Evolutionary conservation across 2,329 filamentous ascomycete genomes (phyloP).

Genomic region (Emmonsia crescens): DNA sequence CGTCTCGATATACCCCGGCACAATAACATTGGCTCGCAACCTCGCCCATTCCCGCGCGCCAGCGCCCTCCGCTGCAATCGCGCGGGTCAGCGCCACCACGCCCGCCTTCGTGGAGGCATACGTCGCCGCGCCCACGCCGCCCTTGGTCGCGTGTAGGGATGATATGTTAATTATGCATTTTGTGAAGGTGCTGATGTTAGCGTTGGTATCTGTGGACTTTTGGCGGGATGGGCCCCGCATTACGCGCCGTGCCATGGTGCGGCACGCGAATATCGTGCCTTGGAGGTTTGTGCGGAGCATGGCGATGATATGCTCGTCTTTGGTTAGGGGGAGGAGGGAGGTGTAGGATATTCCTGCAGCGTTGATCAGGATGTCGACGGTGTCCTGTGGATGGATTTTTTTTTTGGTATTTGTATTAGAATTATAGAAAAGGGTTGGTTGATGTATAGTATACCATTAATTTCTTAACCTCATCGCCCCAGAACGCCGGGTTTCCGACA

Average conservation of each 20-base stretch:
- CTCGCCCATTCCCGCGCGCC: constrained; percentile 43
- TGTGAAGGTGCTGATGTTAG: constrained; percentile 30
- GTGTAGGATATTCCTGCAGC: constrained; percentile 64
- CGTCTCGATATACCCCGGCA: constrained; percentile 75
- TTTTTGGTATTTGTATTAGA: neutral
- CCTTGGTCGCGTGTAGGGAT: constrained; percentile 60
- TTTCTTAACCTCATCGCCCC: constrained; percentile 26
- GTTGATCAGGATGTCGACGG: constrained; percentile 59
- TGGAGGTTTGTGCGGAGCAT: constrained; percentile 61
- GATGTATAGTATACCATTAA: constrained; percentile 25
- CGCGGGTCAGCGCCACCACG: constrained; percentile 48
- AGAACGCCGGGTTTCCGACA: constrained; percentile 19
- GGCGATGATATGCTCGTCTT: constrained; percentile 40
- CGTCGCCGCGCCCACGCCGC: constrained; percentile 57
- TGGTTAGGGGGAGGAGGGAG: constrained; percentile 49
- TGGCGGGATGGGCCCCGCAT: constrained; percentile 22
- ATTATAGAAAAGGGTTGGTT: neutral
- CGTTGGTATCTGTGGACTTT: constrained; percentile 9
- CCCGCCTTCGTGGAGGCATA: constrained; percentile 77
- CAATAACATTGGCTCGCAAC: constrained; percentile 68
- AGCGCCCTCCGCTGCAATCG: constrained; percentile 32
- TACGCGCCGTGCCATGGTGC: constrained; percentile 26
- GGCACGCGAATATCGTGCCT: constrained; percentile 31
- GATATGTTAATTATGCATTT: constrained; percentile 75
- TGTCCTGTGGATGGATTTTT: constrained; percentile 15